Conservation (phyloP, 345 rosid species). For the Arabidopsis suecica region DNA sequence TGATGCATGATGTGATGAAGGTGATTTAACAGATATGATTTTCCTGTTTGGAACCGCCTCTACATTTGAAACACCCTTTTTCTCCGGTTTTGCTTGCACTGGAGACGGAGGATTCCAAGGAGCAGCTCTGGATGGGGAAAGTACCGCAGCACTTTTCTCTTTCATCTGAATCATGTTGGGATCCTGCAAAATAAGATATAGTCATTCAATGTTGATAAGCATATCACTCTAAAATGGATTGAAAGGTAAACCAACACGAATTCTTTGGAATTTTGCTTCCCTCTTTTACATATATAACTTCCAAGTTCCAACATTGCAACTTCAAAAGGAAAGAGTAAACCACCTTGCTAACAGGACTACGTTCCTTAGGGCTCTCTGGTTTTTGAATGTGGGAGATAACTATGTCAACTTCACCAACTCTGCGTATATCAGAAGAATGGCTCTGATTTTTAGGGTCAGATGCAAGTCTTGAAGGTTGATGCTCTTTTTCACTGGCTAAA, state of each 20-base stretch:
- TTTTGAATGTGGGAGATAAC: conserved; percentile 49
- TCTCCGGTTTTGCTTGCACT: conserved; percentile 55
- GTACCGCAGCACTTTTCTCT: conserved; percentile 56
- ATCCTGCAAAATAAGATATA: conserved; percentile 13
- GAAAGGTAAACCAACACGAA: neutral
- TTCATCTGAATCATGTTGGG: conserved; percentile 51
- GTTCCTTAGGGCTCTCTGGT: conserved; percentile 49
- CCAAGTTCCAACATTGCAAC: conserved; percentile 45
- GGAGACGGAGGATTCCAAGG: conserved; percentile 44
- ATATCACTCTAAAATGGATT: neutral
- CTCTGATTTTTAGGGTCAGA: conserved; percentile 48
- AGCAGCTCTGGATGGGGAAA: conserved; percentile 58
- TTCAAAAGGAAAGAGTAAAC: conserved; percentile 32
- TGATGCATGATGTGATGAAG: conserved; percentile 54
- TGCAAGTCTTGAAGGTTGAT: conserved; percentile 53
- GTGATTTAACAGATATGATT: conserved; percentile 46
- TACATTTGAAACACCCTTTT: conserved; percentile 43
- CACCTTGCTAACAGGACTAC: conserved; percentile 56
- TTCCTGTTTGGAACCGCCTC: conserved; percentile 52
- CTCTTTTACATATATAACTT: neutral
- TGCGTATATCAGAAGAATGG: conserved; percentile 53
- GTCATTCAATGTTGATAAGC: conserved; percentile 7
- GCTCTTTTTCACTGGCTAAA: conserved; percentile 56
- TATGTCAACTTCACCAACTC: conserved; percentile 53
- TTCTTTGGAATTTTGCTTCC: conserved; percentile 1